Evolutionary conservation across 1,284 basidiomycete species (phyloP), one percentile per base, ranked within the genome.

Genomic region (Ustilago bromivora): DNA sequence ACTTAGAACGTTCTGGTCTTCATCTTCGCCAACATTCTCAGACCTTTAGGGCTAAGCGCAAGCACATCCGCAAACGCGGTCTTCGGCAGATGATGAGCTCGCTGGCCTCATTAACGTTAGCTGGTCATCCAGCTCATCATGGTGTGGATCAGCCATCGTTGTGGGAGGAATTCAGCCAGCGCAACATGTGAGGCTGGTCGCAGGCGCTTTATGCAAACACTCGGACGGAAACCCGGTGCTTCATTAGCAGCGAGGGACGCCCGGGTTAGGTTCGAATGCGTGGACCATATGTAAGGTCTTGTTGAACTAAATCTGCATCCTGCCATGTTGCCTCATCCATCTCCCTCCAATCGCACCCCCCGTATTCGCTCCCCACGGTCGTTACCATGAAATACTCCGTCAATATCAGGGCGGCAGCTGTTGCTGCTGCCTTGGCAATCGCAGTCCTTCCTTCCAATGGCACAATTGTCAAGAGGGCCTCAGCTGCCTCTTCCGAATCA

Each of bases 311-410:
- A n/a, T 58, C 13, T 35, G 2, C 9, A 17, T n/a, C 15, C 23
- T 41, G 12, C n/a, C 47, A 28, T 23, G 28, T n/a, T 36, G 2
- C 34, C 54, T 36, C 17, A 34, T 56, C n/a, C 31, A 17, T 23
- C 47, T n/a, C 36, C 32, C 28, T 23, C 28, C 56, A 19, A 6
- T 15, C 28, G 9, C 5, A 23, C 13, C 49, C 11, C 49, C 23
- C 6, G 9, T 19, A 6, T 12, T 32, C 28, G 11, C n/a, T 11
- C 4, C 40, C 17, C 43, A 63, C 53, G 61, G 53, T 56, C 46
- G 23, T 63, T 56, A 63, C 54, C 3, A 63, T 63, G 61, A 63
- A 23, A 51, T 4, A 34, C 12, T 19, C 13, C 15, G 46, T 12
- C 8, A 35, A 54, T 35, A 19, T 36, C 28, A 32, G 17, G 19